Percentiles rank a stretch among this genome's conserved stretches.
These are phyloP conservation scores for Epichloe uncinata DNA, from an alignment of 2,329 filamentous ascomycete genomes.

Conservation along the genomic window DNA sequence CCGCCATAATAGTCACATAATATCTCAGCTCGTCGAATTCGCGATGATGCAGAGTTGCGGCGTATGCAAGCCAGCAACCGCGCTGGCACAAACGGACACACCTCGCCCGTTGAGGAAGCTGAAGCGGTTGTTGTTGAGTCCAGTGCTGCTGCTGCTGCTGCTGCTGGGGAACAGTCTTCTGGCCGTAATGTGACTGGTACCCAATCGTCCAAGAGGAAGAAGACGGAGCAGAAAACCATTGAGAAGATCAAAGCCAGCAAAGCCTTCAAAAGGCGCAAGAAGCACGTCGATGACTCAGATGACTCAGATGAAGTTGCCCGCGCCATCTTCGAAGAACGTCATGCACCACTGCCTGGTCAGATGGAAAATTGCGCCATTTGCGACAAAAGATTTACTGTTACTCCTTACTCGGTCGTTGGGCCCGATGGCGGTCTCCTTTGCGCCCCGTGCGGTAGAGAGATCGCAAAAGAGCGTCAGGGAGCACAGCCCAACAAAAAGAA, in stretches of 20 bases:
- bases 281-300: conserved; percentile 21
- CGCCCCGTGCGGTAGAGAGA: conserved; percentile 62
- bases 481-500: conserved; percentile 23
- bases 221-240: conserved; percentile 37
- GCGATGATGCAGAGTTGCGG: conserved; percentile 33
- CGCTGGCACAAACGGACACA: conserved; percentile 11
- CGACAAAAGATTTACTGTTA: conserved; percentile 82
- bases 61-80: conserved; percentile 25
- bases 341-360: conserved; percentile 60
- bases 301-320: conserved; percentile 35
- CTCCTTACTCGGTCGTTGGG: conserved; percentile 71
- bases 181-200: conserved; percentile 14
- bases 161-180: conserved; percentile 13
- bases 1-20: conserved; percentile 45
- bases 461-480: conserved; percentile 43
- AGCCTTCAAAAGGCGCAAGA: conserved; percentile 40
- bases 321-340: conserved; percentile 32
- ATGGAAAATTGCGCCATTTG: conserved; percentile 80
- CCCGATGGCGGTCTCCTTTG: conserved; percentile 82
- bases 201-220: conserved; percentile 23
- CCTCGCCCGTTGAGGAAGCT: conserved; percentile 7
- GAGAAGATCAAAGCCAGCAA: conserved; percentile 52
- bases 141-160: conserved; percentile 1
- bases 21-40: conserved; percentile 49
- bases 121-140: conserved; percentile 9